These are phyloP conservation scores for Trametes sanguinea DNA, from an alignment of 768 basidiomycete genomes.

Conservation along the genomic window DNA sequence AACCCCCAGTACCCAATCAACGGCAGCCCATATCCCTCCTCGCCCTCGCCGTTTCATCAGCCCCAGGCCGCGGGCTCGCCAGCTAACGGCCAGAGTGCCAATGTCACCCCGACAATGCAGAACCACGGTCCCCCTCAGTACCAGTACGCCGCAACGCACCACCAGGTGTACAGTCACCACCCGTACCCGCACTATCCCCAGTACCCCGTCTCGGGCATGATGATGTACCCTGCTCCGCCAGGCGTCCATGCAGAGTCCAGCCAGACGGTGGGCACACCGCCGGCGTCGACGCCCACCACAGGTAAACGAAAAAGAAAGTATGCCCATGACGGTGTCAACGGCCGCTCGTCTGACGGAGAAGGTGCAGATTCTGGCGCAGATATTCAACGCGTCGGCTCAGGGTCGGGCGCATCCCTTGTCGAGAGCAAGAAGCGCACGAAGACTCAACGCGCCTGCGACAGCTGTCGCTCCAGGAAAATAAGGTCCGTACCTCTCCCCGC, in stretches of 20 bases:
- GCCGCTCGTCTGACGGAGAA: constrained; percentile 57
- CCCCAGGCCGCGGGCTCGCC: constrained; percentile 35
- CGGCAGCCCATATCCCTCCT: constrained; percentile 51
- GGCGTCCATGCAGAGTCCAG: constrained; percentile 39
- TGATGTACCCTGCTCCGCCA: constrained; percentile 60
- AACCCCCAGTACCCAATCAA: constrained; percentile 69
- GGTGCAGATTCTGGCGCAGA: constrained; percentile 44
- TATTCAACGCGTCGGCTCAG: constrained; percentile 39
- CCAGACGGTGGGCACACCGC: constrained; percentile 30
- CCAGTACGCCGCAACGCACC: constrained; percentile 55
- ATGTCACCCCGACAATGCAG: constrained; percentile 40
- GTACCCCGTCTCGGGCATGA: constrained; percentile 53
- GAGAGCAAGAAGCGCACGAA: constrained; percentile 89
- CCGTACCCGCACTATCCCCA: constrained; percentile 60
- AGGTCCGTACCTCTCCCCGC: constrained; percentile 43
- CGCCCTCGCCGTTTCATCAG: constrained; percentile 37
- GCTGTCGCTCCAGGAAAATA: constrained; percentile 89
- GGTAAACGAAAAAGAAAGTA: constrained; percentile 68
- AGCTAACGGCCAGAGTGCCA: constrained; percentile 41
- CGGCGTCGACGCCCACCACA: constrained; percentile 37
- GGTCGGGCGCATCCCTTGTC: constrained; percentile 21
- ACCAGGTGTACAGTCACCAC: constrained; percentile 51
- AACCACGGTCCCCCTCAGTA: constrained; percentile 46
- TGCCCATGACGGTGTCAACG: constrained; percentile 14
- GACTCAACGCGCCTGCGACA: constrained; percentile 90